These are phyloP conservation scores for Stentor roeselii DNA, from an alignment of 73 alveolate species.

Conservation along the genomic window DNA sequence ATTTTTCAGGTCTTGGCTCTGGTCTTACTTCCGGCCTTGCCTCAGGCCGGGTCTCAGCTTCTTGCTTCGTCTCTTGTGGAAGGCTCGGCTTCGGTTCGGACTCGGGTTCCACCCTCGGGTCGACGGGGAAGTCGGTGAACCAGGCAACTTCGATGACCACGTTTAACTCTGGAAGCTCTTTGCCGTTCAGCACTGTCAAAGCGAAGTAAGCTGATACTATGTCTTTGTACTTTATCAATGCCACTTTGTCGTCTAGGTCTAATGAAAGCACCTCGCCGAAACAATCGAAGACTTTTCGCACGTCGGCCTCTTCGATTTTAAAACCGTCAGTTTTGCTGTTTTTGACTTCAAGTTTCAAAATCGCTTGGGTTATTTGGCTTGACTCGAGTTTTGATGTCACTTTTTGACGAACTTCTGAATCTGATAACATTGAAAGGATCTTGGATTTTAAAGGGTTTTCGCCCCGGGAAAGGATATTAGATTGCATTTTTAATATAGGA, in stretches of 20 bases:
- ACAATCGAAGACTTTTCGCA: not conserved
- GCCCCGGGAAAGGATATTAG: not conserved
- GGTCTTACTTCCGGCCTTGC: too few species aligned
- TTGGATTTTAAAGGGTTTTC: not conserved
- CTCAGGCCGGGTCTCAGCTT: too few species aligned
- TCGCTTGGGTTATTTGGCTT: not conserved
- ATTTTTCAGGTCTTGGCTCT: too few species aligned
- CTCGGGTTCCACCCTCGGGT: constrained; percentile 6
- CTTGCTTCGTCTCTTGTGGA: not conserved
- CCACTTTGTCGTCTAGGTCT: not conserved
- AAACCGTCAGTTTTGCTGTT: not conserved
- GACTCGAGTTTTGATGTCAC: not conserved
- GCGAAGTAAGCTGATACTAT: constrained; percentile 31
- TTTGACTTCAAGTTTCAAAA: constrained; percentile 18
- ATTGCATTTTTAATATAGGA: not conserved
- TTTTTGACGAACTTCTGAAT: not conserved
- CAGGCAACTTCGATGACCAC: constrained; percentile 21
- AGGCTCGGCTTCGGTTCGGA: not conserved
- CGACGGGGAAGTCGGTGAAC: not conserved
- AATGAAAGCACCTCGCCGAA: constrained; percentile 26
- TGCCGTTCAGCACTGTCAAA: constrained; percentile 3
- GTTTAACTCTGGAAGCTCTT: not conserved
- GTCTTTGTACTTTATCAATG: constrained; percentile 18
- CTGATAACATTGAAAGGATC: not conserved
- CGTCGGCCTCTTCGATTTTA: constrained; percentile 13